Conservation (phyloP, 306 rosid species). For the Dryas alaskensis region DNA sequence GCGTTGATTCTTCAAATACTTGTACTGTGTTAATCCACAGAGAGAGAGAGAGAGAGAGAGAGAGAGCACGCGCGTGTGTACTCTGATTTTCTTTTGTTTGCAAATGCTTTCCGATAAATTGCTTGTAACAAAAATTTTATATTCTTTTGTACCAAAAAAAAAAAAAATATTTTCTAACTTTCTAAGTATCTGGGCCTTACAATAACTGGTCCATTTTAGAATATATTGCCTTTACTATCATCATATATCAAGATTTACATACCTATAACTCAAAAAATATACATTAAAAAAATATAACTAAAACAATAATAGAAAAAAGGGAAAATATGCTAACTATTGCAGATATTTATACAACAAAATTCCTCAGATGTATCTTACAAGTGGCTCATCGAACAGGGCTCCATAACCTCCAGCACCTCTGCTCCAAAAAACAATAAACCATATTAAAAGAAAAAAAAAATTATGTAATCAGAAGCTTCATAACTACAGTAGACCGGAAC, state of each 20-base stretch:
- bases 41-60: no score
- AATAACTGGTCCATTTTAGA: neutral
- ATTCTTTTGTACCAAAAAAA: no score
- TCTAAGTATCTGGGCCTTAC: neutral
- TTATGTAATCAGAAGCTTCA: slow-evolving; percentile 12
- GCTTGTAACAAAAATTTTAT: no score
- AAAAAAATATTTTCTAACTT: no score
- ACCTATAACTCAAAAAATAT: slow-evolving; percentile 26
- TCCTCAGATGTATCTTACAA: slow-evolving; percentile 8
- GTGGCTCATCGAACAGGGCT: slow-evolving; percentile 26
- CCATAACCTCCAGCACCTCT: slow-evolving; percentile 31
- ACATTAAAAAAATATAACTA: slow-evolving; percentile 22
- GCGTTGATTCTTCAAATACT: no score
- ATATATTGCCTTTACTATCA: neutral
- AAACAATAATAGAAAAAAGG: neutral
- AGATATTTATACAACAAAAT: slow-evolving; percentile 32
- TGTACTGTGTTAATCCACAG: no score
- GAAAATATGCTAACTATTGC: slow-evolving; percentile 4
- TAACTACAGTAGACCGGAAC: slow-evolving; percentile 4
- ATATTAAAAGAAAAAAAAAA: neutral
- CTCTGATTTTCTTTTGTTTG: no score
- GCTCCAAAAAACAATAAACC: slow-evolving; percentile 32
- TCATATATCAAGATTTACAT: slow-evolving; percentile 41
- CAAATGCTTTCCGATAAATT: no score
- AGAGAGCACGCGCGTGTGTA: no score